Evolutionary conservation across 176 grass and related monocot species (phyloP), one percentile per base, ranked within the genome.

Genomic region (Lolium rigidum): DNA sequence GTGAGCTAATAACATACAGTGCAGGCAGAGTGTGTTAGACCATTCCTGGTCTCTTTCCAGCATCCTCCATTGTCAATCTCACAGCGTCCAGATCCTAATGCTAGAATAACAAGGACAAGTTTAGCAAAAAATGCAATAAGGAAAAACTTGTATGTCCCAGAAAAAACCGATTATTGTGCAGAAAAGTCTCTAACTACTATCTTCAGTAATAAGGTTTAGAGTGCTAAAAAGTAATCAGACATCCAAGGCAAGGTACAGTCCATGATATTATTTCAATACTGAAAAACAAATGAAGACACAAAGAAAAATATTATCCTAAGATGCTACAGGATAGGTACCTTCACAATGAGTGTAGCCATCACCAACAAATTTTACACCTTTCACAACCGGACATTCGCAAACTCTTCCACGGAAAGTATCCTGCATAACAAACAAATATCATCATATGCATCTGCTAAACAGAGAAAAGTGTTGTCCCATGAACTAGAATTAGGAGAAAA

Each of bases 341-440:
- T 94, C 89, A 91, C 97, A 99, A 2, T 94, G 97, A 43, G 86
- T 94, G 68, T 99, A 99, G 43, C 94, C 97, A 89, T 99, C 97
- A 78, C 97, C 97, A 84, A 96, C 88, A 26, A 96, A 99, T 84
- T 89, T 92, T 49, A 99, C 97, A 67, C 94, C 94, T 80, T 94
- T 86, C 80, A 94, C 86, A 87, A 88, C 56, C 20, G 94, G 94
- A 55, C 97, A 99, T 22, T 96, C 87, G 18, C 97, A 99, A 84
- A 99, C 90, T 88, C 94, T 94, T 55, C 97, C 97, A 78, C 92
- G 93, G 56, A 93, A 99, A 51, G 97, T 99, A 88, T 99, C 97
- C 97, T 99, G 24, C 74, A 88, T 75, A 74, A 35, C 16, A 21
- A 21, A 74, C 15, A 84, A 81, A 20, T 49, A 39, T 38, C 16